Percentiles rank a stretch among this genome's conserved stretches.
Evolutionary conservation across 208 protist species (phyloP).

Genomic region (Crithidia sp.): DNA sequence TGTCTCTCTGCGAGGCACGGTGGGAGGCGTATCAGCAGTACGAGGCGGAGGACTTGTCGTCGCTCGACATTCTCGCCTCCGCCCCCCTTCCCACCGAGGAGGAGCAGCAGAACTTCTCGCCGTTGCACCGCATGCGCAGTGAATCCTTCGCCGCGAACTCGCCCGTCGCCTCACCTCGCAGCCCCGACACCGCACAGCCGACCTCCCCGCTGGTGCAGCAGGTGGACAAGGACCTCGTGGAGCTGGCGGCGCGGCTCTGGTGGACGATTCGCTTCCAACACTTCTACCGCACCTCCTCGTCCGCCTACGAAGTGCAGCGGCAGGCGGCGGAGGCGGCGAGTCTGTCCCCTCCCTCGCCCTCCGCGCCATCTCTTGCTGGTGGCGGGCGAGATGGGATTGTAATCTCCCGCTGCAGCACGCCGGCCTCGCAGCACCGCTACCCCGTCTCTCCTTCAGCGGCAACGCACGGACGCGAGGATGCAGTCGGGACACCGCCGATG

Average conservation of each 20-base stretch:
- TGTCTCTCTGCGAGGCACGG: constrained; percentile 24
- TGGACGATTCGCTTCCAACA: constrained; percentile 38
- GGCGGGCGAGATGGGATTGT: background rate
- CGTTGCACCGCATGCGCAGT: constrained; percentile 4
- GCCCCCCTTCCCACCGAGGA: constrained; percentile 10
- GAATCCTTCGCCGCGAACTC: constrained; percentile 3
- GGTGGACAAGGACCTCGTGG: constrained; percentile 30
- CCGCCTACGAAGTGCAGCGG: constrained; percentile 39
- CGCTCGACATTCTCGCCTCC: constrained; percentile 33
- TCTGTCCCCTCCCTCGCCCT: constrained; percentile 15
- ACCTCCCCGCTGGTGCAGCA: background rate
- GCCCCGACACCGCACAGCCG: background rate
- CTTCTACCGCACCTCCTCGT: constrained; percentile 24
- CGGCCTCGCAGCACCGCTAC: constrained; percentile 16
- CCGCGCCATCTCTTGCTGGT: background rate
- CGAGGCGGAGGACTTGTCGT: constrained; percentile 33
- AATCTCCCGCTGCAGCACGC: constrained; percentile 20
- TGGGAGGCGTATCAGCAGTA: constrained; percentile 40
- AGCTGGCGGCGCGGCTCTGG: constrained; percentile 37
- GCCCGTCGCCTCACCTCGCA: background rate
- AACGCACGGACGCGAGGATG: background rate
- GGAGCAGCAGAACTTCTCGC: constrained; percentile 1
- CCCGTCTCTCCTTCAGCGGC: constrained; percentile 1
- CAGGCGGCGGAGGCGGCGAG: constrained; percentile 24
- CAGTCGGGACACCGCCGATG: background rate